Percentiles rank a stretch among this genome's conserved stretches.
phyloP scores from a whole-genome alignment of 768 basidiomycete genomes.

The Rhodotorula toruloides region DNA sequence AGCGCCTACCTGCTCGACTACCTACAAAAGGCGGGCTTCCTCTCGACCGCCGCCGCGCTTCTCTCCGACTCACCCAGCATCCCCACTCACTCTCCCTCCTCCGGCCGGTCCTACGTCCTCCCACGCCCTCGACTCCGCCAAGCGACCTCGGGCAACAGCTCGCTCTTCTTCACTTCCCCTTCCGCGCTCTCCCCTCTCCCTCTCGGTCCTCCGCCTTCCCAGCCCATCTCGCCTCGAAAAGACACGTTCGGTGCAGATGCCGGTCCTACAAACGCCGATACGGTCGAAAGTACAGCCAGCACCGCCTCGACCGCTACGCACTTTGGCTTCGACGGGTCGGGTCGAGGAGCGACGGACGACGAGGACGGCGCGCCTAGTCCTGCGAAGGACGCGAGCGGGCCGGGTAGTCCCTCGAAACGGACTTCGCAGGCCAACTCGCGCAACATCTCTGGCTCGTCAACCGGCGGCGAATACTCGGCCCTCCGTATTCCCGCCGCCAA shows the following conservation, averaged over 20 bases:
- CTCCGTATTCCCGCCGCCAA: conserved; percentile 21
- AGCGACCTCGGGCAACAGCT: not conserved
- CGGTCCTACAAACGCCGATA: conserved; percentile 1
- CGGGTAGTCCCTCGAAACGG: not conserved
- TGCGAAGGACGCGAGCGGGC: not conserved
- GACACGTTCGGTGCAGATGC: not conserved
- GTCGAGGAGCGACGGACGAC: not conserved
- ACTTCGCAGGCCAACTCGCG: not conserved
- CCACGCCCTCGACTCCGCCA: not conserved
- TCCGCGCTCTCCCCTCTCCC: conserved; percentile 2
- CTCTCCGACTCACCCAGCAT: conserved; percentile 26
- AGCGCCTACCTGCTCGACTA: conserved; percentile 42
- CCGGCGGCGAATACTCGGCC: too few species aligned
- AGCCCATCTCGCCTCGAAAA: not conserved
- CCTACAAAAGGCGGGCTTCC: conserved; percentile 31
- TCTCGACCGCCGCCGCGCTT: conserved; percentile 33
- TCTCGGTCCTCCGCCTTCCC: not conserved
- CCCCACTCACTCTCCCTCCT: not conserved
- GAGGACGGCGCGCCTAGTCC: not conserved
- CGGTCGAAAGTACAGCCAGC: conserved; percentile 14
- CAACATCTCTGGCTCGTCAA: not conserved
- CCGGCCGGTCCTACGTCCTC: conserved; percentile 4
- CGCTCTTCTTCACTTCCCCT: conserved; percentile 6
- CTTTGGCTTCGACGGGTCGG: conserved; percentile 9
- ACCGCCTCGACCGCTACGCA: not conserved